phyloP scores from a whole-genome alignment of 1,284 basidiomycete genomes.

The Malassezia pachydermatis region DNA sequence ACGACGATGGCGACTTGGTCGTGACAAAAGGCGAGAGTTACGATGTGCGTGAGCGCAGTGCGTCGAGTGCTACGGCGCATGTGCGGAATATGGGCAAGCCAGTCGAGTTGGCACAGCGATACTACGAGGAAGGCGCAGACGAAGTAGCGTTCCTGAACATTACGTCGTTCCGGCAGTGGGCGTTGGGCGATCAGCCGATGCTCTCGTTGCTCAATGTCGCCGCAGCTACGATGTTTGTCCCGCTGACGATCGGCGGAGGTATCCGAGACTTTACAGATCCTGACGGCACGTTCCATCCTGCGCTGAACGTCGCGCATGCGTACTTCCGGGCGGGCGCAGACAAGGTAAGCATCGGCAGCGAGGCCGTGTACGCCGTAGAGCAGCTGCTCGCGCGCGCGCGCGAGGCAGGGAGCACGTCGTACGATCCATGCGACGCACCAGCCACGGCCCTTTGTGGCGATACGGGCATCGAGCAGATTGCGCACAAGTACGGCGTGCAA shows the following conservation, averaged over 20 bases:
- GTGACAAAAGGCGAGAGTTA: constrained; percentile 99
- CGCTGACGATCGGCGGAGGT: constrained; percentile 96
- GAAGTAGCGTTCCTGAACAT: constrained; percentile 97
- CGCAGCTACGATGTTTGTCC: constrained; percentile 84
- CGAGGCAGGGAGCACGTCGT: constrained; percentile 72
- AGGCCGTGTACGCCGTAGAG: constrained; percentile 89
- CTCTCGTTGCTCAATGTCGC: constrained; percentile 82
- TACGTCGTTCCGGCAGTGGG: constrained; percentile 94
- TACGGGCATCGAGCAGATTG: constrained; percentile 88
- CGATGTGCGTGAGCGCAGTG: constrained; percentile 69
- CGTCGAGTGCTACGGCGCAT: constrained; percentile 47
- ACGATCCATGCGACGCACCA: constrained; percentile 70
- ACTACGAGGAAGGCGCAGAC: constrained; percentile 83
- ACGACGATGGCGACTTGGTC: constrained; percentile 91
- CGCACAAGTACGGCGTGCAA: constrained; percentile 80
- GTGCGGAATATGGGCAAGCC: constrained; percentile 98
- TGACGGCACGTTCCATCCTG: constrained; percentile 74
- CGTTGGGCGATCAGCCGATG: constrained; percentile 94
- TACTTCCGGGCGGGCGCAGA: constrained; percentile 98
- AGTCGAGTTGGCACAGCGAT: constrained; percentile 75
- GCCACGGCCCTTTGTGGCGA: constrained; percentile 40
- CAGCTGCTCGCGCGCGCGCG: constrained; percentile 54
- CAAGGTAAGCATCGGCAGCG: constrained; percentile 88
- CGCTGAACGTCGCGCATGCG: constrained; percentile 84
- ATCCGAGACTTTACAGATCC: constrained; percentile 95